A percentile compares a stretch with the other conserved stretches of the same genome.
Evolutionary conservation across 495 filamentous ascomycete genomes (phyloP).

Genomic region (Xylaria flabelliformis): DNA sequence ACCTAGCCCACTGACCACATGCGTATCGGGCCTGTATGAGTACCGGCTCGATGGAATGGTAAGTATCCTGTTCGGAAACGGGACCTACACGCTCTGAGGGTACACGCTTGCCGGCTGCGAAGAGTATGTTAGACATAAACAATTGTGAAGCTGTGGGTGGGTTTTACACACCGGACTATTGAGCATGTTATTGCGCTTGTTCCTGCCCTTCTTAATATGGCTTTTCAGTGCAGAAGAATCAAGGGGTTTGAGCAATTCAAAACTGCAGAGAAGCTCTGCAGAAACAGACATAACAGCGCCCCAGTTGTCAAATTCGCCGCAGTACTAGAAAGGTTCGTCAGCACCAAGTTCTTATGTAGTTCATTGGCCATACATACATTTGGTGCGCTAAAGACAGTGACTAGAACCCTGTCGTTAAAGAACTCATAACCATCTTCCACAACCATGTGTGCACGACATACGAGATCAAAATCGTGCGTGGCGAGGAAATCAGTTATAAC

Average conservation of each 20-base stretch:
- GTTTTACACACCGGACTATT: conserved; percentile 82
- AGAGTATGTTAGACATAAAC: conserved; percentile 32
- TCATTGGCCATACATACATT: conserved; percentile 71
- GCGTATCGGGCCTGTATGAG: conserved; percentile 7
- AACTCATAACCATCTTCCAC: conserved; percentile 99
- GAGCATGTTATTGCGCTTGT: conserved; percentile 85
- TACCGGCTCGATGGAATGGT: conserved; percentile 24
- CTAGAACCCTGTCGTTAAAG: conserved; percentile 92
- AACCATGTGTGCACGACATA: conserved; percentile 98
- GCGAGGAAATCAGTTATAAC: conserved; percentile 97
- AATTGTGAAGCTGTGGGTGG: not conserved
- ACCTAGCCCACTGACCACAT: not conserved
- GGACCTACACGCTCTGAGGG: conserved; percentile 59
- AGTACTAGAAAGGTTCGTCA: conserved; percentile 68
- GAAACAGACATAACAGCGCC: conserved; percentile 99
- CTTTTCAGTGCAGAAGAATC: conserved; percentile 97
- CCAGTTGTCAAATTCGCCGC: conserved; percentile 99
- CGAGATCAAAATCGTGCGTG: conserved; percentile 94
- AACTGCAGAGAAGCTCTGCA: conserved; percentile 90
- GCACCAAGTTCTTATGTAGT: not conserved
- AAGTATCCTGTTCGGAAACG: conserved; percentile 4
- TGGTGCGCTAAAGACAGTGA: conserved; percentile 97
- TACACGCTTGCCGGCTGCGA: conserved; percentile 52
- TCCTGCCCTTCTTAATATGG: conserved; percentile 98
- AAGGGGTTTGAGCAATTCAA: conserved; percentile 94